Conservation (phyloP, 805 yeast species). For the Zygosaccharomyces siamensis region DNA sequence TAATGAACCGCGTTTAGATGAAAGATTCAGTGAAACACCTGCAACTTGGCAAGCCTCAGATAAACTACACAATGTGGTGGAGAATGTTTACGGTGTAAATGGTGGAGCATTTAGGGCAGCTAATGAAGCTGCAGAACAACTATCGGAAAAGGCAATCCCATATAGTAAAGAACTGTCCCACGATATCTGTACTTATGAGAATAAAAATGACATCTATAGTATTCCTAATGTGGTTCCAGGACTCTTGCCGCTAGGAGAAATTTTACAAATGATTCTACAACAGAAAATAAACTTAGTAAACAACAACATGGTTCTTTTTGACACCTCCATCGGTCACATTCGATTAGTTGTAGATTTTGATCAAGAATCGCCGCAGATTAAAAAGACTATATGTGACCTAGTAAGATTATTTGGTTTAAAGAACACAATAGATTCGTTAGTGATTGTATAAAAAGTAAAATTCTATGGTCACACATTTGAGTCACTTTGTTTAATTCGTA, state of each 20-base stretch:
- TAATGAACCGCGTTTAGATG: constrained; percentile 10
- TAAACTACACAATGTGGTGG: constrained; percentile 31
- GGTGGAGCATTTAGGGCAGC: constrained; percentile 30
- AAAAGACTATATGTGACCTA: constrained; percentile 37
- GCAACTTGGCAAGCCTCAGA: constrained; percentile 5
- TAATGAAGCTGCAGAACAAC: constrained; percentile 17
- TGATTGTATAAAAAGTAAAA: constrained; percentile 20
- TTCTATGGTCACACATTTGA: too few species aligned
- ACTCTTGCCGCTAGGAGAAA: constrained; percentile 43
- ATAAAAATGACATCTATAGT: constrained; percentile 13
- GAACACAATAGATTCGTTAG: constrained; percentile 30
- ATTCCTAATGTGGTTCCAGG: constrained; percentile 50
- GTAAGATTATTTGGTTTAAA: constrained; percentile 43
- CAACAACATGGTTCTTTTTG: constrained; percentile 24
- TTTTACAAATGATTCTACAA: constrained; percentile 35
- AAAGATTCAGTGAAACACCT: constrained; percentile 7
- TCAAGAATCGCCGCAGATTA: constrained; percentile 21
- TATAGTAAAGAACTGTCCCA: constrained; percentile 10
- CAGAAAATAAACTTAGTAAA: constrained; percentile 27
- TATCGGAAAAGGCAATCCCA: constrained; percentile 20
- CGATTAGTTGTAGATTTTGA: constrained; percentile 24
- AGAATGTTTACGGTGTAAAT: constrained; percentile 37
- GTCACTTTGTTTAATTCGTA: not conserved
- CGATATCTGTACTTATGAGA: constrained; percentile 1
- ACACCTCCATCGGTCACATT: constrained; percentile 23